Conservation (phyloP, 2,329 filamentous ascomycete species). For the Claviceps cyperi region DNA sequence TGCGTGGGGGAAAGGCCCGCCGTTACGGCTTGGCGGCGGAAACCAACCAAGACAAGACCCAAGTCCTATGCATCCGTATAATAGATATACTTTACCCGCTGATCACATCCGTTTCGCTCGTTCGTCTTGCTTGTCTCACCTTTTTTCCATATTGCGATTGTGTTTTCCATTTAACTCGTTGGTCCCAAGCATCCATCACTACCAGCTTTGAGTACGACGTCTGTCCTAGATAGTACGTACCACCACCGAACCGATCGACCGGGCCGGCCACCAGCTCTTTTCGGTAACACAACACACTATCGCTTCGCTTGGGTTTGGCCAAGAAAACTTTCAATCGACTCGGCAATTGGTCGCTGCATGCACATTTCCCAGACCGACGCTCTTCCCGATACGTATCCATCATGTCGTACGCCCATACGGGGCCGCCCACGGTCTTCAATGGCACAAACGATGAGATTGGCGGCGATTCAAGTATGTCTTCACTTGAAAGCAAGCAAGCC, state of each 20-base stretch:
- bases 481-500: background rate
- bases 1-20: background rate
- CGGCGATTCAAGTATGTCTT: slow-evolving; percentile 60
- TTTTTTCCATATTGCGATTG: too few relatives aligned
- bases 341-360: background rate
- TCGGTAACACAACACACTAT: background rate
- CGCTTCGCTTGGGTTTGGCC: background rate
- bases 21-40: background rate
- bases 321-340: background rate
- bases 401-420: slow-evolving; percentile 48
- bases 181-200: background rate
- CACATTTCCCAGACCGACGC: too few relatives aligned
- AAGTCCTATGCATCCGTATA: background rate
- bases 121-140: background rate
- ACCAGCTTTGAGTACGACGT: background rate
- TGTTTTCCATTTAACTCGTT: background rate
- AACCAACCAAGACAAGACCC: background rate
- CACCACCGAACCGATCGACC: background rate
- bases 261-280: background rate
- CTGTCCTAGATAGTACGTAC: background rate
- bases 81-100: background rate
- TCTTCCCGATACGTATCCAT: background rate
- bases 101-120: background rate
- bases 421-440: slow-evolving; percentile 46
- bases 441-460: slow-evolving; percentile 50